A percentile compares a stretch with the other conserved stretches of the same genome.
These are phyloP conservation scores for Drosera capensis DNA, from an alignment of 148 eudicot species.

Conservation along the genomic window DNA sequence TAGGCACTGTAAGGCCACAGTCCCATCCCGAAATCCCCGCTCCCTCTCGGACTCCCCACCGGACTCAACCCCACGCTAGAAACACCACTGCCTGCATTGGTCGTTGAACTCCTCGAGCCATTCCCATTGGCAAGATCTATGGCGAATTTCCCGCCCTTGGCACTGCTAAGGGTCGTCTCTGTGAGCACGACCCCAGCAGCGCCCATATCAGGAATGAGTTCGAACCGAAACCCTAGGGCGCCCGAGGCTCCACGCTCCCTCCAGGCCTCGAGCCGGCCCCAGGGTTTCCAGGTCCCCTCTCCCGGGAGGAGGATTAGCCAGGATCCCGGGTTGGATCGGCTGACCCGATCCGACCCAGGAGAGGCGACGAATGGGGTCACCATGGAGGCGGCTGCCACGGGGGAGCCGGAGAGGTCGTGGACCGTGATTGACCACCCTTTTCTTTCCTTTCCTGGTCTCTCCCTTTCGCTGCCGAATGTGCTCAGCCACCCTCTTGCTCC, in stretches of 20 bases:
- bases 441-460: slow-evolving; percentile 51
- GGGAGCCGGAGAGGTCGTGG: slow-evolving; percentile 82
- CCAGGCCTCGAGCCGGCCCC: slow-evolving; percentile 96
- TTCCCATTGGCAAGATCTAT: slow-evolving; percentile 38
- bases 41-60: slow-evolving; percentile 28
- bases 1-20: slow-evolving; percentile 51
- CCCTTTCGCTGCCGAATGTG: slow-evolving; percentile 59
- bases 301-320: slow-evolving; percentile 74
- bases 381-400: slow-evolving; percentile 83
- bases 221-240: slow-evolving; percentile 52
- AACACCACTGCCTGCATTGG: too few species aligned
- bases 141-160: slow-evolving; percentile 54
- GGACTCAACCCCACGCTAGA: slow-evolving; percentile 5
- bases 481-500: slow-evolving; percentile 44
- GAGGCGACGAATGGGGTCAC: slow-evolving; percentile 86
- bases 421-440: slow-evolving; percentile 93
- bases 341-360: slow-evolving; percentile 61
- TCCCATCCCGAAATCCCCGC: slow-evolving; percentile 48
- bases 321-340: slow-evolving; percentile 72
- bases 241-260: slow-evolving; percentile 47
- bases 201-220: slow-evolving; percentile 43
- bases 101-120: slow-evolving; percentile 1
- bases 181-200: slow-evolving; percentile 36
- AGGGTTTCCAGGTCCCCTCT: slow-evolving; percentile 77
- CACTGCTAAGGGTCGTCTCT: slow-evolving; percentile 32